Evolutionary conservation across 805 yeast species (phyloP).

Genomic region (Teunomyces atbi): DNA sequence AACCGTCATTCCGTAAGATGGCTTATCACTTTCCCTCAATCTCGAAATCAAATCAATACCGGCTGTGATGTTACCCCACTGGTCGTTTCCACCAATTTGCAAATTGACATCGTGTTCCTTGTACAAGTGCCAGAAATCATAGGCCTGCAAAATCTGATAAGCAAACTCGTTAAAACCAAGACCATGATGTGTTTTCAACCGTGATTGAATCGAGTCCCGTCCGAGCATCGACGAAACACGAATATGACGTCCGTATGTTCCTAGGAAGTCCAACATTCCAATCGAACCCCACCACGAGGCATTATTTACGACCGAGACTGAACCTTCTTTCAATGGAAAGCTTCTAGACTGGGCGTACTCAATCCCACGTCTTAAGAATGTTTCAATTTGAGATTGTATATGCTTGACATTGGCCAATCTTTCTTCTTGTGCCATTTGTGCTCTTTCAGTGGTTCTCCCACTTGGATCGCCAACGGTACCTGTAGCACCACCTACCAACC

Average conservation of each 20-base stretch:
- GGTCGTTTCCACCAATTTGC: slow-evolving; percentile 96
- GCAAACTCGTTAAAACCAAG: slow-evolving; percentile 93
- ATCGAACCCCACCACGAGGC: slow-evolving; percentile 83
- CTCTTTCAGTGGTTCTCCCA: slow-evolving; percentile 79
- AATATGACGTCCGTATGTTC: slow-evolving; percentile 71
- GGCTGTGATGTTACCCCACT: slow-evolving; percentile 97
- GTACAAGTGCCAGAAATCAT: slow-evolving; percentile 83
- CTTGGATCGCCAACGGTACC: slow-evolving; percentile 97
- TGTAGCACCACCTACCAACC: slow-evolving; percentile 92
- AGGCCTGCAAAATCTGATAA: slow-evolving; percentile 90
- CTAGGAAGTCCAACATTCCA: slow-evolving; percentile 73
- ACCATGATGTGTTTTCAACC: slow-evolving; percentile 69
- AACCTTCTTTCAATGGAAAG: slow-evolving; percentile 37
- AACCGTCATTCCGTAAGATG: slow-evolving; percentile 73
- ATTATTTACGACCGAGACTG: slow-evolving; percentile 56
- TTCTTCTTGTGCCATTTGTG: slow-evolving; percentile 49
- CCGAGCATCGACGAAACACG: slow-evolving; percentile 85
- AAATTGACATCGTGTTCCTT: slow-evolving; percentile 55
- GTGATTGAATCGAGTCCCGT: slow-evolving; percentile 78
- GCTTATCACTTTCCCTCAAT: slow-evolving; percentile 22
- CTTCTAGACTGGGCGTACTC: slow-evolving; percentile 58
- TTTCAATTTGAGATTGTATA: slow-evolving; percentile 60
- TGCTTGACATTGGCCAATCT: slow-evolving; percentile 55
- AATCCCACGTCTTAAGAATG: slow-evolving; percentile 61
- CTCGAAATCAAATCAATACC: slow-evolving; percentile 85